Base-by-base conservation (phyloP, 768 basidiomycete species). In the Cantharellus cinnabarinus region DNA sequence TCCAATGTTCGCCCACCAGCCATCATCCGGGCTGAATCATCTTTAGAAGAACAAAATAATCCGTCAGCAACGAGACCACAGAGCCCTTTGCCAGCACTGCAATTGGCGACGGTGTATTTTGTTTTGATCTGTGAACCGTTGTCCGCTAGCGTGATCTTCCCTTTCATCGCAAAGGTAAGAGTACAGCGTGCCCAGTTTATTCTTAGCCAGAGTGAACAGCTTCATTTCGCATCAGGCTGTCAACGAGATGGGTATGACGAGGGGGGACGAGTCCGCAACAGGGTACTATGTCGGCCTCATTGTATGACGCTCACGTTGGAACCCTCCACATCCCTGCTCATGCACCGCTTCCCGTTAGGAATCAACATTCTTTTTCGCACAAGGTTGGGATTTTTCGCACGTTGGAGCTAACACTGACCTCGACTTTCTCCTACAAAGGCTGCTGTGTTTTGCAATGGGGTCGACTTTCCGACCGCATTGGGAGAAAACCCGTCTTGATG, bases 401-500 rank as follows among this genome's bases (percentile, higher is more conserved):
- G 29, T 48, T 48, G 44, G 10, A 48, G 29, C 29, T 29, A 29
- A 29, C 44, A 48, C 29, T 48, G 44, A 48, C 20, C 20, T 48
- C 10, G 10, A 48, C 44, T 48, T 29, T 10, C 10, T 10, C 44
- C 29, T 10, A 48, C 29, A 29, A 10, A 48, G 44, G 44, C 10
- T 29, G 10, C 29, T 48, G 44, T 29, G 54, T 62, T 5, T 48
- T 62, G n/a, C 61, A 56, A 5, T 64, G 62, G 62, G 63, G 63
- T 20, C 54, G 63, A 10, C 53, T 62, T 20, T 63, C 65, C 4
- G 65, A 66, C 57, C 53, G 58, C n/a, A 57, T 65, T 35, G 65
- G 65, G 4, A 55, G 65, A 2, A 62, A 63, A 41, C 65, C 65
- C 44, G 62, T 66, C 35, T 55, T 66, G 29, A 14, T 65, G 39